A percentile compares a stretch with the other conserved stretches of the same genome.
Conservation (phyloP, 169 alveolate genomes). For the Plasmodium blacklocki region DNA sequence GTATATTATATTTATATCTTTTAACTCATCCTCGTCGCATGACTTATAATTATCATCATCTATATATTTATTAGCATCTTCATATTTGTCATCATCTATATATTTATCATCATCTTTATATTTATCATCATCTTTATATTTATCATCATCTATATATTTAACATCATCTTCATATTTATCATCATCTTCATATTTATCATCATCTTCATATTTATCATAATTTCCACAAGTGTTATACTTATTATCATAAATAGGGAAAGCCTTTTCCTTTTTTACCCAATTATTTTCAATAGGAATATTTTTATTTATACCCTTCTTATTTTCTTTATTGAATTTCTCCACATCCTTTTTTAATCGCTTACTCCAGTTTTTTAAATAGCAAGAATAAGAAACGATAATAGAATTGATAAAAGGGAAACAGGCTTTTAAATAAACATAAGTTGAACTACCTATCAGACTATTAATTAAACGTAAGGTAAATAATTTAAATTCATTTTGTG, state of each 20-base stretch:
- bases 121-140: not conserved
- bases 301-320: not conserved
- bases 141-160: not conserved
- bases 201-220: not conserved
- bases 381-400: slow-evolving; percentile 22
- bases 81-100: not conserved
- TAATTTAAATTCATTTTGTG: slow-evolving; percentile 41
- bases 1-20: slow-evolving; percentile 34
- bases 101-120: not conserved
- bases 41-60: too few relatives aligned
- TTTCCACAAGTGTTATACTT: not conserved
- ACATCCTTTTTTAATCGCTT: not conserved
- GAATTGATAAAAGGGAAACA: slow-evolving; percentile 67
- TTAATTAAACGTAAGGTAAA: slow-evolving; percentile 69
- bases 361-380: slow-evolving; percentile 15
- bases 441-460: slow-evolving; percentile 34
- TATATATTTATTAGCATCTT: not conserved
- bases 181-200: not conserved
- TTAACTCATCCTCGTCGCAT: not conserved
- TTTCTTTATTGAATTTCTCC: too few relatives aligned
- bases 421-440: slow-evolving; percentile 10
- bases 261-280: slow-evolving; percentile 2
- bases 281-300: not conserved
- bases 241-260: not conserved
- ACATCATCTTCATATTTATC: not conserved